Evolutionary conservation across 768 basidiomycete species (phyloP).

Genomic region (Xerocomellus dryophilus): DNA sequence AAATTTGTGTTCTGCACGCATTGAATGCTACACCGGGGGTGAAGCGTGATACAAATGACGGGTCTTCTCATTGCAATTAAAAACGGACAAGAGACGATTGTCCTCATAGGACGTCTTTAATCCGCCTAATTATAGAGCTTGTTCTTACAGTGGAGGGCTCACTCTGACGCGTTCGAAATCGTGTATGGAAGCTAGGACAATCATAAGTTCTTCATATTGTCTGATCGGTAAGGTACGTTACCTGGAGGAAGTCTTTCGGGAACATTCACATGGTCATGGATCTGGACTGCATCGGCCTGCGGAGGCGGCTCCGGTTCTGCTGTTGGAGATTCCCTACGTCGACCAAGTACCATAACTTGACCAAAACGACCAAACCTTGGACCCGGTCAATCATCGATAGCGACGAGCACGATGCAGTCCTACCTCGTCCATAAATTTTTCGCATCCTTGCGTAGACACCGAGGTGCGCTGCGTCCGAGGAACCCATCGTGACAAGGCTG

Average conservation of each 20-base stretch:
- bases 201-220: not conserved
- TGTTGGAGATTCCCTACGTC: not conserved
- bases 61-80: not conserved
- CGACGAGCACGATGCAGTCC: too few species aligned
- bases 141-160: too few species aligned
- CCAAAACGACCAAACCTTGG: constrained; percentile 11
- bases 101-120: not conserved
- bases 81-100: not conserved
- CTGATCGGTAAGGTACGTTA: not conserved
- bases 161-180: not conserved
- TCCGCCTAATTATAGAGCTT: not conserved
- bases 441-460: constrained; percentile 17
- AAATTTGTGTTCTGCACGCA: not conserved
- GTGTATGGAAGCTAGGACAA: not conserved
- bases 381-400: not conserved
- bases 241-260: not conserved
- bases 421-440: constrained; percentile 18
- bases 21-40: not conserved
- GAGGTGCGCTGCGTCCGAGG: constrained; percentile 11
- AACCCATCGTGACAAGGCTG: constrained; percentile 9
- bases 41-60: not conserved
- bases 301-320: not conserved
- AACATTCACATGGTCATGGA: constrained; percentile 18
- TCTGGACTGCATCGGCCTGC: constrained; percentile 5
- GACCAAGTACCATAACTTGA: constrained; percentile 19